Conservation (phyloP, 2,329 filamentous ascomycete species). For the Leptosphaerulina australis region DNA sequence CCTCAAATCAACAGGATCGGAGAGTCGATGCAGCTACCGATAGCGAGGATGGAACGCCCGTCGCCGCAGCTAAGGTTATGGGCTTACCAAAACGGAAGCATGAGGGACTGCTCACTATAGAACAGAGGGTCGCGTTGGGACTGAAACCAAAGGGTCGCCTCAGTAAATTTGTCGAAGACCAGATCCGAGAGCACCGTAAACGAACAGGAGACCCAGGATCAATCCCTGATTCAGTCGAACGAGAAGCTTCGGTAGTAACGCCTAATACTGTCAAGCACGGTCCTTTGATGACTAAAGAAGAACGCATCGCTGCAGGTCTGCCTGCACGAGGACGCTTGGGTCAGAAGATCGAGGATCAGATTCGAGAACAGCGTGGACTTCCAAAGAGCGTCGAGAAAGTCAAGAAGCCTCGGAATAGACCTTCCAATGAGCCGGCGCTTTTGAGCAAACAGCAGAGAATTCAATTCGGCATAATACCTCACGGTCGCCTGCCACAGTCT, state of each 20-base stretch:
- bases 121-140: slow-evolving; percentile 34
- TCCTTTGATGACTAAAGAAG: slow-evolving; percentile 37
- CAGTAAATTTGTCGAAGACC: slow-evolving; percentile 28
- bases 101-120: slow-evolving; percentile 29
- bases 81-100: slow-evolving; percentile 12
- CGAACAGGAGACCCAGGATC: slow-evolving; percentile 29
- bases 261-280: slow-evolving; percentile 13
- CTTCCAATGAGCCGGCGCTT: slow-evolving; percentile 25
- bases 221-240: slow-evolving; percentile 9
- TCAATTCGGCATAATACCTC: slow-evolving; percentile 31
- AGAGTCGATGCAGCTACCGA: neutral
- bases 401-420: slow-evolving; percentile 25
- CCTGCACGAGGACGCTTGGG: slow-evolving; percentile 34
- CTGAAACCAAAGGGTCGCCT: slow-evolving; percentile 35
- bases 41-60: slow-evolving; percentile 1
- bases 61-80: slow-evolving; percentile 1
- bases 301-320: slow-evolving; percentile 35
- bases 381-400: slow-evolving; percentile 18
- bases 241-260: neutral
- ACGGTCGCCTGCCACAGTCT: slow-evolving; percentile 33
- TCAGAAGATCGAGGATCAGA: slow-evolving; percentile 30
- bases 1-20: neutral
- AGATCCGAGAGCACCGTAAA: slow-evolving; percentile 37
- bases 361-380: slow-evolving; percentile 33
- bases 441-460: slow-evolving; percentile 36